A percentile compares a stretch with the other conserved stretches of the same genome.
phyloP scores from a whole-genome alignment of 2,329 filamentous ascomycete genomes.

The Endothia cerciana region DNA sequence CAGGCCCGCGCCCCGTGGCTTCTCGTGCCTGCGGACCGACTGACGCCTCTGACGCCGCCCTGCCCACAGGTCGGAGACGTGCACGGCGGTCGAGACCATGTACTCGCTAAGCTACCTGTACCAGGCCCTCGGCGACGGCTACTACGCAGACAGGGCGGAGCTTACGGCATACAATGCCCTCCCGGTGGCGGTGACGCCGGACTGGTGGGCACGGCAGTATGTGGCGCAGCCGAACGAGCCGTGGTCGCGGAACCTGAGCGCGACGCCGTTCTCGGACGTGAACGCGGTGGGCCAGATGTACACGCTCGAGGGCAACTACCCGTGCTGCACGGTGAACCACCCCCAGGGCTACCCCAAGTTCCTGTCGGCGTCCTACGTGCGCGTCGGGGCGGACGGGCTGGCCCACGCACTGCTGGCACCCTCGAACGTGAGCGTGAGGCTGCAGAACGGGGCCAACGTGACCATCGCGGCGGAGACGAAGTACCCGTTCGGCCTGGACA shows the following conservation, averaged over 20 bases:
- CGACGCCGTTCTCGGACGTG: constrained; percentile 24
- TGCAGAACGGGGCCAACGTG: constrained; percentile 42
- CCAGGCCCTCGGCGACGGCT: constrained; percentile 18
- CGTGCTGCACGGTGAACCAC: constrained; percentile 25
- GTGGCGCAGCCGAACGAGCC: constrained; percentile 22
- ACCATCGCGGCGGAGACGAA: constrained; percentile 49
- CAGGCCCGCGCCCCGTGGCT: no score
- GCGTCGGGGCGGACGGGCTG: constrained; percentile 9
- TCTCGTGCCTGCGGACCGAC: background rate
- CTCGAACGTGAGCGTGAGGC: constrained; percentile 43
- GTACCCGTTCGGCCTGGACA: constrained; percentile 46
- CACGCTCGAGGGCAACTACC: constrained; percentile 26
- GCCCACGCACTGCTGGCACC: constrained; percentile 54
- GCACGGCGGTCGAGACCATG: constrained; percentile 25
- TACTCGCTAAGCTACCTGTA: constrained; percentile 26
- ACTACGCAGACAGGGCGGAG: constrained; percentile 22
- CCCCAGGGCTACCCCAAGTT: constrained; percentile 26
- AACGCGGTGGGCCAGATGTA: constrained; percentile 26
- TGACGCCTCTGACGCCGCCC: background rate
- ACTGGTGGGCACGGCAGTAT: constrained; percentile 24
- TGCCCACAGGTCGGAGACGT: constrained; percentile 15
- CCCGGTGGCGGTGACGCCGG: constrained; percentile 12
- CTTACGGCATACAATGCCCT: constrained; percentile 23
- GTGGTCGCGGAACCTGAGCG: constrained; percentile 22
- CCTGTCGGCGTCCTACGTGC: constrained; percentile 18